These are phyloP conservation scores for Blastocrithidia nonstop DNA, from an alignment of 208 protist species.

Conservation along the genomic window DNA sequence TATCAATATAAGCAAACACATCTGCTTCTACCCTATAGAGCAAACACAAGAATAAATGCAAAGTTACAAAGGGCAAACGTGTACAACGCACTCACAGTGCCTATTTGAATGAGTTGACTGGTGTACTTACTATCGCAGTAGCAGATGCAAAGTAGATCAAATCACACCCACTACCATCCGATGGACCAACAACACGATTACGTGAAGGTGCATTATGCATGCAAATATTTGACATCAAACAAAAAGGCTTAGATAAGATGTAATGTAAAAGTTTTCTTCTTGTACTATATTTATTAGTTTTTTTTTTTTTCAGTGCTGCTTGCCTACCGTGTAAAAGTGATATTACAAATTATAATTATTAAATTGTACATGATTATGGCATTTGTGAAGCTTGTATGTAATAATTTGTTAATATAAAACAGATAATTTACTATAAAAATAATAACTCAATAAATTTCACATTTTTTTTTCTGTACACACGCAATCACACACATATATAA, in stretches of 20 bases:
- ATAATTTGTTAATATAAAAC: too few species aligned
- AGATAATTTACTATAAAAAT: too few species aligned
- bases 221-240: conserved; percentile 79
- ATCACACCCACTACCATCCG: conserved; percentile 36
- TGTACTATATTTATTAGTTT: background rate
- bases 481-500: too few species aligned
- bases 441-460: too few species aligned
- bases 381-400: too few species aligned
- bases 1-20: too few species aligned
- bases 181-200: conserved; percentile 24
- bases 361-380: too few species aligned
- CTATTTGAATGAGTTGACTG: conserved; percentile 41
- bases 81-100: conserved; percentile 63
- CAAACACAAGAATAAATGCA: conserved; percentile 9
- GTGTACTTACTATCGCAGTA: conserved; percentile 63
- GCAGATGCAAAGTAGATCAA: conserved; percentile 26
- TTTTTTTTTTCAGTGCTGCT: background rate
- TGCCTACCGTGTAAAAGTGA: background rate
- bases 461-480: too few species aligned
- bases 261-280: conserved; percentile 1
- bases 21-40: conserved; percentile 4
- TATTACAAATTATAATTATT: background rate
- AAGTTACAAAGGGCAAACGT: conserved; percentile 7
- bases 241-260: conserved; percentile 24
- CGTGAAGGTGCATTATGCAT: conserved; percentile 71